Base-by-base conservation (phyloP, 2,329 filamentous ascomycete species). In the Neopestalotiopsis sp. region DNA sequence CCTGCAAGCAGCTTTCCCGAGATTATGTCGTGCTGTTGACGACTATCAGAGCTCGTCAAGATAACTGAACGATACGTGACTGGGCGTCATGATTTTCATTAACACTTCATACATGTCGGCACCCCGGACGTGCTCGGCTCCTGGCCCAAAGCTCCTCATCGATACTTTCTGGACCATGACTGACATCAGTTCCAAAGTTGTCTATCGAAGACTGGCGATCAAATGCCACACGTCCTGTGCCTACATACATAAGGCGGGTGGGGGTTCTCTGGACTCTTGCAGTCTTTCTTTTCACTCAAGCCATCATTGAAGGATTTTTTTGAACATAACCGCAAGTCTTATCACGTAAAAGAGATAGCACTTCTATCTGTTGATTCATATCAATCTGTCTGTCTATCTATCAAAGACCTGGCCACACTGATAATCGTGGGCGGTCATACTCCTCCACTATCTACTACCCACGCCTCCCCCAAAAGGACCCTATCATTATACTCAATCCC, bases 41-140 rank as follows among this genome's bases (percentile, higher is more conserved):
- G 28, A 56, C 28, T 52, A n/a, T 42, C 14, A n/a, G 64, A 67
- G n/a, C 59, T 58, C 71, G 68, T 76, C 67, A 52, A 75, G 74
- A 82, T 82, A 82, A 80, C 76, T 77, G 67, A 76, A 76, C 75
- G 77, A 72, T 74, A 72, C 76, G 73, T 82, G 77, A 82, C 80
- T 83, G 80, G 80, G 69, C 59, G 69, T 74, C 69, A 68, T 61
- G 73, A 71, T 69, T 66, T 69, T 68, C 70, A 65, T 71, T 60
- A 66, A 70, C 68, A 58, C 69, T 68, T 69, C 63, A 40, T 49
- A 69, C 66, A 59, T 68, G 45, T 67, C 52, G 57, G 49, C 66
- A 68, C 57, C 71, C 69, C 70, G 67, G 70, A 38, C 34, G 6
- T 9, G 56, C 68, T 67, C 57, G 71, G 56, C 67, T 72, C 69